Base-by-base conservation (phyloP, 23 red algal species). In the Gracilaria domingensis region DNA sequence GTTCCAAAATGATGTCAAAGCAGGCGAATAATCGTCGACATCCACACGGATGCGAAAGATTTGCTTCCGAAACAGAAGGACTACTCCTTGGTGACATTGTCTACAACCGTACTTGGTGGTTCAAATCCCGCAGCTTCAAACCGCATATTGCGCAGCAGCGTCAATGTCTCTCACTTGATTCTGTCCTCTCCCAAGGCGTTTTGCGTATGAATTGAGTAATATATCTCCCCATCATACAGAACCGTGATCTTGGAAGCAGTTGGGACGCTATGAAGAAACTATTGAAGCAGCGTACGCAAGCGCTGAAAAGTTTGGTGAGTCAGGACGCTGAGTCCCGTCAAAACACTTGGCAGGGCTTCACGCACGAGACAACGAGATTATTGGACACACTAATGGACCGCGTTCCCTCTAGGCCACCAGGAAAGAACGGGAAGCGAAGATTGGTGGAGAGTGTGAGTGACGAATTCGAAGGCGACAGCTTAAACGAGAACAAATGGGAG, bases 11-110 rank as follows among this genome's bases (percentile, higher is more conserved):
- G 87, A 88, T 25, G 94, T 88, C 18, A 30, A 96, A 8, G 88
- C 97, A 13, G 97, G 1, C 81, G 97, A 32, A 79, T 99, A 40
- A 57, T 96, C 2, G 78, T 86, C 11, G 97, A 99, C 84, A 99
- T 94, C 37, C 61, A 92, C 49, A 80, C 66, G 62, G 55, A 79
- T 21, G 82, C 94, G 0, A 86, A 89, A 30, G 97, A 99, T 49
- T 75, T 96, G 26, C 66, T 94, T 32, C 86, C 79, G 12, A 58
- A 77, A 12, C 94, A 95, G 28, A 99, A 93, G 36, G 93, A 99
- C 39, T 99, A 99, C 62, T 80, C 83, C 6, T 75, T 99, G 18
- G 37, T 77, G 14, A 24, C 81, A 0, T 42, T 99, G 29, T 82
- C 91, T 45, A 80, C 58, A 57, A 80, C 24, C 17, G 73, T 93